Conservation (phyloP, 75 land plant species). For the Larix kaempferi region DNA sequence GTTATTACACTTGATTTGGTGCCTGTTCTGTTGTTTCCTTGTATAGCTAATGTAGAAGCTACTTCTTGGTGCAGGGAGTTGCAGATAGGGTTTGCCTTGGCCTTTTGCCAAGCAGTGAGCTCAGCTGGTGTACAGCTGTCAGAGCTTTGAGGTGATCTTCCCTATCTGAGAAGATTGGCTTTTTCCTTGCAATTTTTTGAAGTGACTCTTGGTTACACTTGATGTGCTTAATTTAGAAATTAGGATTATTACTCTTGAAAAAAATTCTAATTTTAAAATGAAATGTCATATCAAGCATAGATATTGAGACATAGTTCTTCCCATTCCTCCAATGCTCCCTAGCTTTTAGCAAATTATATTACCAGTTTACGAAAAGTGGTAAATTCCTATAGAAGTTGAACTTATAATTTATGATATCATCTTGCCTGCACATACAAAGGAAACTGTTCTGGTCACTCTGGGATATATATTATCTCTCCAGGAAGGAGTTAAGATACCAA, state of each 20-base stretch:
- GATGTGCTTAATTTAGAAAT: not conserved
- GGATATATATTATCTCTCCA: not conserved
- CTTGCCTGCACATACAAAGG: not conserved
- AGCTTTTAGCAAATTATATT: not conserved
- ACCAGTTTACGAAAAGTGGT: not conserved
- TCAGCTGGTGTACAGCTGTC: constrained; percentile 80
- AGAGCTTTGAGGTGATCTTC: constrained; percentile 72
- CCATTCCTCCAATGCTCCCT: too few relatives aligned
- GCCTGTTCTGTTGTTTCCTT: not conserved
- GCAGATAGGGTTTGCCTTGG: constrained; percentile 93
- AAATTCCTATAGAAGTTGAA: not conserved
- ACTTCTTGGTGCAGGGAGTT: constrained; percentile 52
- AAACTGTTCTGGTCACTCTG: not conserved
- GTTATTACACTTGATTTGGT: too few relatives aligned
- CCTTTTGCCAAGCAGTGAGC: constrained; percentile 84
- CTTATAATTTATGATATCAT: not conserved
- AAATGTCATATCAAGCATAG: not conserved
- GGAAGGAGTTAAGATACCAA: not conserved
- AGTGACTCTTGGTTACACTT: not conserved
- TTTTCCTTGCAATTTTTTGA: not conserved
- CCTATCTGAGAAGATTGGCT: not conserved
- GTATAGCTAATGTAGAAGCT: not conserved
- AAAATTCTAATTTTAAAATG: not conserved
- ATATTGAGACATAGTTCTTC: too few relatives aligned
- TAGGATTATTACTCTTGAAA: not conserved